Percentiles rank a stretch among this genome's conserved stretches.
phyloP scores from a whole-genome alignment of 306 rosid genomes.

The Fragaria ananassa region DNA sequence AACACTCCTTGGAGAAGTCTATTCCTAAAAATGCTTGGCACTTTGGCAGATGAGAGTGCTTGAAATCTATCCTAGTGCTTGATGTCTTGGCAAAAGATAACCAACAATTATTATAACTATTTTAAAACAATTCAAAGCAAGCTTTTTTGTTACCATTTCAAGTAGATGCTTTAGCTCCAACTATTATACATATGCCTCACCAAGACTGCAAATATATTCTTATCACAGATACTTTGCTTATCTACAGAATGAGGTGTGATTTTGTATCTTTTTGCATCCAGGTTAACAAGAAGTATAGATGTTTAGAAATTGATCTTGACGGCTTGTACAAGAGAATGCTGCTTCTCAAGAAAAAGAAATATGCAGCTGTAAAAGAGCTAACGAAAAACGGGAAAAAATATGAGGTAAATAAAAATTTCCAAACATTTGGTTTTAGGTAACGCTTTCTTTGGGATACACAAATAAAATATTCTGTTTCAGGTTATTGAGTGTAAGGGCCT shows the following conservation, averaged over 20 bases:
- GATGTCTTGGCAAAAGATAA: neutral
- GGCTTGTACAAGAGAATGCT: conserved; percentile 97
- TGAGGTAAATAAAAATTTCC: conserved; percentile 52
- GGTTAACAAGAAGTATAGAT: conserved; percentile 91
- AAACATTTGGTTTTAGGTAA: conserved; percentile 5
- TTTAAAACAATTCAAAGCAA: neutral
- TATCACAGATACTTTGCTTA: conserved; percentile 10
- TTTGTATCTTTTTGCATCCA: conserved; percentile 34
- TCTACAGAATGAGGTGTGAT: conserved; percentile 13
- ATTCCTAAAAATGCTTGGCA: neutral
- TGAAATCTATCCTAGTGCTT: neutral
- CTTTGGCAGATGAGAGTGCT: neutral
- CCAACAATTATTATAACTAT: neutral
- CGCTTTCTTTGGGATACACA: conserved; percentile 22
- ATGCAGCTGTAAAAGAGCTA: conserved; percentile 86
- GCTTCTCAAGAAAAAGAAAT: conserved; percentile 94
- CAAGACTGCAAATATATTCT: neutral
- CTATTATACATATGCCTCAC: neutral
- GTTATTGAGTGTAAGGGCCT: conserved; percentile 96
- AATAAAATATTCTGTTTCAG: conserved; percentile 39
- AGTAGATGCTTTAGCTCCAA: conserved; percentile 13
- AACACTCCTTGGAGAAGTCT: neutral
- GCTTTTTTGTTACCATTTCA: neutral
- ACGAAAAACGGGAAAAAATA: conserved; percentile 62
- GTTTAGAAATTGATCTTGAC: conserved; percentile 94